Conservation (phyloP, 148 eudicot genomes). For the Spergularia bocconei region DNA sequence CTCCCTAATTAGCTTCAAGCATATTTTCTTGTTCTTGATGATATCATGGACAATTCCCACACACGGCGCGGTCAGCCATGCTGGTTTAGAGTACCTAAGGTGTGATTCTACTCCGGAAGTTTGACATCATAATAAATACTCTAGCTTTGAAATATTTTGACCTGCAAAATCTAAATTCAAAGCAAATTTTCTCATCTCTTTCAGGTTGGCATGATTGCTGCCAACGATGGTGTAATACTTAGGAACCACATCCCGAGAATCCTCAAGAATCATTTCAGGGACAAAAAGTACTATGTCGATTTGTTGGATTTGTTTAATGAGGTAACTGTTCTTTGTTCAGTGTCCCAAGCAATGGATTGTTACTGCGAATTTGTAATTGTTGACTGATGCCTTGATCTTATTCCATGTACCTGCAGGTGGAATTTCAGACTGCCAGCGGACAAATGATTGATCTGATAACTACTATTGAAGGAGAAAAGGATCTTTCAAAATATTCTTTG, state of each 20-base stretch:
- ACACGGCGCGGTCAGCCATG: conserved; percentile 92
- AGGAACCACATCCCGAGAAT: conserved; percentile 89
- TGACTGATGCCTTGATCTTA: neutral
- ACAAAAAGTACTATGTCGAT: conserved; percentile 79
- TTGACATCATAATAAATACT: neutral
- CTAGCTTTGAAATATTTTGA: neutral
- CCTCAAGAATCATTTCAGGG: conserved; percentile 79
- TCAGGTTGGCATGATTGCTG: conserved; percentile 95
- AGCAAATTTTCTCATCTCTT: neutral
- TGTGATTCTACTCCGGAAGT: conserved; percentile 18
- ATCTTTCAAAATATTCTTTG: conserved; percentile 78
- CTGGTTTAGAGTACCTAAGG: conserved; percentile 89
- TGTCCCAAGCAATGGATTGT: neutral
- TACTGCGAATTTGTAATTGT: neutral
- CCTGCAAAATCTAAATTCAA: neutral
- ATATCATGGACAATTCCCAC: conserved; percentile 80
- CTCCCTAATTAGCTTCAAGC: conserved; percentile 80
- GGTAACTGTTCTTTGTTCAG: conserved; percentile 37
- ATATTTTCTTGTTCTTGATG: conserved; percentile 87
- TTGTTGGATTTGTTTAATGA: conserved; percentile 90
- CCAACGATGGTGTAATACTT: conserved; percentile 81
- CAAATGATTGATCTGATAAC: conserved; percentile 98
- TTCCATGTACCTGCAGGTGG: conserved; percentile 47
- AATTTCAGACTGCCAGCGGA: conserved; percentile 91
- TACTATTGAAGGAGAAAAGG: conserved; percentile 87